phyloP scores from a whole-genome alignment of 1,284 basidiomycete genomes.

The Athelia sp. region DNA sequence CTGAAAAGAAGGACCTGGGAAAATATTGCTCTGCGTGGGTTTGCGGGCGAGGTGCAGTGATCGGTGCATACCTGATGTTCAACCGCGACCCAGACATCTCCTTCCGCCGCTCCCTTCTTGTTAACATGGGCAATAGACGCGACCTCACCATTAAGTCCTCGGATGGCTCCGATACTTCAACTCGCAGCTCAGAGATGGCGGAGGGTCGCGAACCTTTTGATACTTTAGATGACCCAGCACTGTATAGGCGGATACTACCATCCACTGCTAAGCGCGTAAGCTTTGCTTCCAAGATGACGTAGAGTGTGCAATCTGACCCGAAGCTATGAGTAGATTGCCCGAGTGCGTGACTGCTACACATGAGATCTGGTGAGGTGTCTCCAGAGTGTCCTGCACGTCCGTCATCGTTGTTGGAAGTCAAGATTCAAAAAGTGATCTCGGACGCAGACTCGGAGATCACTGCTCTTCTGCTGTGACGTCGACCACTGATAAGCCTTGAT shows the following conservation, averaged over 20 bases:
- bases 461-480: too few relatives aligned
- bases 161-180: slow-evolving; percentile 34
- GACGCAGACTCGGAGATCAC: not conserved
- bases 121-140: slow-evolving; percentile 49
- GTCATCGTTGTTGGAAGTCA: too few relatives aligned
- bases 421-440: not conserved
- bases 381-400: not conserved
- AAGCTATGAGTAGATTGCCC: not conserved
- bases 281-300: not conserved
- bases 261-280: slow-evolving; percentile 42
- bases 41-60: slow-evolving; percentile 12
- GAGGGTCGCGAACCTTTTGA: slow-evolving; percentile 25
- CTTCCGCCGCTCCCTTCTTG: slow-evolving; percentile 21
- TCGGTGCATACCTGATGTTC: slow-evolving; percentile 44
- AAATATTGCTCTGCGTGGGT: slow-evolving; percentile 12
- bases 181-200: too few relatives aligned
- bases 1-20: slow-evolving; percentile 36
- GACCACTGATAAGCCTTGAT: too few relatives aligned
- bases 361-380: not conserved
- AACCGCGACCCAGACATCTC: slow-evolving; percentile 56
- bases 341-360: not conserved
- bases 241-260: slow-evolving; percentile 65
- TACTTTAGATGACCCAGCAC: slow-evolving; percentile 53
- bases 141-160: slow-evolving; percentile 50
- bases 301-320: not conserved